Evolutionary conservation across 129 eudicot species (phyloP).

Genomic region (Heracleum sosnowskyi): DNA sequence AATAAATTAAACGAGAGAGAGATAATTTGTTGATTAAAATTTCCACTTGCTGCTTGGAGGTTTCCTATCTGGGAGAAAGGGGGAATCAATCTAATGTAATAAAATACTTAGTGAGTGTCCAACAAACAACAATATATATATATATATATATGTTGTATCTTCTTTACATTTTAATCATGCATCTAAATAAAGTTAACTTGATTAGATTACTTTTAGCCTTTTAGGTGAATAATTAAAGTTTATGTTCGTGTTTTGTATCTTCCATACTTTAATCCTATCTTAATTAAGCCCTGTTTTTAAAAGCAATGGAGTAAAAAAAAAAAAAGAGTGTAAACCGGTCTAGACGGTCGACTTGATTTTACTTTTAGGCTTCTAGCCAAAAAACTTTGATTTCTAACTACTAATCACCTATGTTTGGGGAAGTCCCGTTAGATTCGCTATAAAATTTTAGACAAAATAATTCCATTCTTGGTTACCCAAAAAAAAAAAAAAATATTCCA

Average conservation of each 20-base stretch:
- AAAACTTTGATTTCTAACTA: too few species aligned
- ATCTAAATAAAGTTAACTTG: constrained; percentile 2
- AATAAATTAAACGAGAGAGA: not conserved
- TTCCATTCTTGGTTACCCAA: too few species aligned
- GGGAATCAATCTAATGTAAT: not conserved
- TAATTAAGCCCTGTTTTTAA: too few species aligned
- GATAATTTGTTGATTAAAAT: not conserved
- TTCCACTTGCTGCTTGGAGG: constrained; percentile 18
- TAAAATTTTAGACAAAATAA: too few species aligned
- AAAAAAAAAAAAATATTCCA: too few species aligned
- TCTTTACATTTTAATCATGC: not conserved
- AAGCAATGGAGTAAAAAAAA: too few species aligned
- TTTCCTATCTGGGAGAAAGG: constrained; percentile 23
- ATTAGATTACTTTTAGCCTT: constrained; percentile 10
- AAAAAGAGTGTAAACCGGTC: too few species aligned
- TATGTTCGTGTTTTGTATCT: not conserved
- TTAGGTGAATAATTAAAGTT: constrained; percentile 3
- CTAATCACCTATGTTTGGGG: too few species aligned
- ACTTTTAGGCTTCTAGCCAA: too few species aligned
- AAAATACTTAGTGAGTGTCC: not conserved
- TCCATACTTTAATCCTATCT: not conserved
- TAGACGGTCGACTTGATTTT: too few species aligned
- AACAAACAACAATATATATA: not conserved
- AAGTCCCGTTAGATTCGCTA: too few species aligned
- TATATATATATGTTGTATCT: not conserved